These are phyloP conservation scores for Omphalotus guepiniiformis DNA, from an alignment of 768 basidiomycete genomes.

Conservation along the genomic window DNA sequence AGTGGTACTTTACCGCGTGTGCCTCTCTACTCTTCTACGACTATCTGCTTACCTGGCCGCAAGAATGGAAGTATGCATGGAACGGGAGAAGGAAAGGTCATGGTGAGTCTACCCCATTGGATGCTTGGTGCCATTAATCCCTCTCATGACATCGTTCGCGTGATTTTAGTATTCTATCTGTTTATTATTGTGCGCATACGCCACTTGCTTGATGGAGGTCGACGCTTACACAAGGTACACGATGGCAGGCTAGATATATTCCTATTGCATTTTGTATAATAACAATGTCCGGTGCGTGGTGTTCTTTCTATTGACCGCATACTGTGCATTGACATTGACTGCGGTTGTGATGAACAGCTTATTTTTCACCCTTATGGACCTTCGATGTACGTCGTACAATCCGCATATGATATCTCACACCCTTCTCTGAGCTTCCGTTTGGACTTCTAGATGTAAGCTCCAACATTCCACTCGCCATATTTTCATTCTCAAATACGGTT, in stretches of 20 bases:
- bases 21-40: conserved; percentile 7
- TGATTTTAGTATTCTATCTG: conserved; percentile 16
- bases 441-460: conserved; percentile 12
- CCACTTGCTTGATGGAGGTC: background rate
- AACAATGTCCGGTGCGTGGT: conserved; percentile 21
- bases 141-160: conserved; percentile 5
- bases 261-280: conserved; percentile 24
- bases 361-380: conserved; percentile 22
- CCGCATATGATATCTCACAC: background rate
- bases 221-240: background rate
- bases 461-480: background rate
- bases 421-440: background rate
- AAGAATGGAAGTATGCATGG: conserved; percentile 4
- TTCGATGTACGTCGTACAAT: conserved; percentile 12
- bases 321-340: background rate
- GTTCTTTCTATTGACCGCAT: background rate
- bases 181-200: conserved; percentile 14
- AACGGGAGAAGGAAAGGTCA: background rate
- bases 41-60: conserved; percentile 2
- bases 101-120: background rate
- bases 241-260: conserved; percentile 20
- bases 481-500: background rate
- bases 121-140: background rate
- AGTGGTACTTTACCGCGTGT: conserved; percentile 8
- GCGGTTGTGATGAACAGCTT: conserved; percentile 16